Evolutionary conservation across 139 green algal genomes (phyloP).

Genomic region (Chlamydomonas sp.): DNA sequence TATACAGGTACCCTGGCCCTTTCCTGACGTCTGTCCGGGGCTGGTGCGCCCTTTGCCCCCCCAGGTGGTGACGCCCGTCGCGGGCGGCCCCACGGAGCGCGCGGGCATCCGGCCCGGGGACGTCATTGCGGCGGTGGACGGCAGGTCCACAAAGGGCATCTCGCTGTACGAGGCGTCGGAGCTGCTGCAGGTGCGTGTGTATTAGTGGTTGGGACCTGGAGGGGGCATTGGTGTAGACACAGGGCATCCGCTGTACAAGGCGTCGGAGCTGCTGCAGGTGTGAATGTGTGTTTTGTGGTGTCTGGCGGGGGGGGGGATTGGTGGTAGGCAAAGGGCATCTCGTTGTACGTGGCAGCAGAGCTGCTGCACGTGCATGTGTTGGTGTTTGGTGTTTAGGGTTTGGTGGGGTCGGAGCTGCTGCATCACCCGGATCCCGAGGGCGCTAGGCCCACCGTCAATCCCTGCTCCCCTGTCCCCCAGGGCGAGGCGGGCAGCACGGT

Average conservation of each 20-base stretch:
- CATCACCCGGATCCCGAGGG: too few species aligned
- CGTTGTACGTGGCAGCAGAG: too few species aligned
- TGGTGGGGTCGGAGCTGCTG: too few species aligned
- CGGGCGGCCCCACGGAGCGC: constrained; percentile 86
- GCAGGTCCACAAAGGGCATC: constrained; percentile 65
- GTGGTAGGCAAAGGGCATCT: background rate
- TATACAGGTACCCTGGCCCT: too few species aligned
- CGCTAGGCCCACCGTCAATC: too few species aligned
- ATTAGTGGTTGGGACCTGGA: background rate
- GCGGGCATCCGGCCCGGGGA: constrained; percentile 88
- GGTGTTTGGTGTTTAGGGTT: too few species aligned
- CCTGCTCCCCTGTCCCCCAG: background rate
- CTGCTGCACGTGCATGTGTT: too few species aligned
- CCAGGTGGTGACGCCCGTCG: constrained; percentile 85
- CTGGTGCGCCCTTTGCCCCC: background rate
- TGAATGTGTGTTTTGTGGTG: background rate
- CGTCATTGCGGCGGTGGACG: constrained; percentile 85
- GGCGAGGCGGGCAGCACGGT: constrained; percentile 24
- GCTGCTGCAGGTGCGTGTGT: constrained; percentile 72
- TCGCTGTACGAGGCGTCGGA: constrained; percentile 91
- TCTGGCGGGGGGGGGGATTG: background rate
- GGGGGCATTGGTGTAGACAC: constrained; percentile 33
- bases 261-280: constrained; percentile 83
- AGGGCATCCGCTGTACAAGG: constrained; percentile 88
- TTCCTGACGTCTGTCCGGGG: too few species aligned